phyloP scores from a whole-genome alignment of 768 basidiomycete species.

The Chlorophyllum brunneum region DNA sequence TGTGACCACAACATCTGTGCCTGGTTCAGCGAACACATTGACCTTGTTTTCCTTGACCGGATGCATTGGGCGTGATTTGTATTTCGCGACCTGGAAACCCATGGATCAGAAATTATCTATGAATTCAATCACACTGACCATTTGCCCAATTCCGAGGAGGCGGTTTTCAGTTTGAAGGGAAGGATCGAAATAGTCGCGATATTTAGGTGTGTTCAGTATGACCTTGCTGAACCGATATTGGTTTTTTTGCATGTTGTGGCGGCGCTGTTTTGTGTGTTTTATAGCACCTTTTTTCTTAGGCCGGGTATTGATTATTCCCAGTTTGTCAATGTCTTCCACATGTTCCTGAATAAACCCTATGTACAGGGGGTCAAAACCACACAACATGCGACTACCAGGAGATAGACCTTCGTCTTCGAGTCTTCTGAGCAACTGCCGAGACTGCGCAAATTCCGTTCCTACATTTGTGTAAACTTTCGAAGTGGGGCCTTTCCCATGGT shows the following conservation, averaged over 20 bases:
- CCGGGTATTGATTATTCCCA: constrained; percentile 41
- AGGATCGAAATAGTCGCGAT: constrained; percentile 69
- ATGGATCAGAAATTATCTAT: neutral
- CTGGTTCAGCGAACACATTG: neutral
- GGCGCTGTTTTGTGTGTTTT: constrained; percentile 39
- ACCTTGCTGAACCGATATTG: constrained; percentile 55
- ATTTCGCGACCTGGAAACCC: constrained; percentile 5
- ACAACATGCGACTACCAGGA: too few relatives aligned
- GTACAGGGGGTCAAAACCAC: neutral
- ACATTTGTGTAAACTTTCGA: constrained; percentile 9
- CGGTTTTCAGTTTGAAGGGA: constrained; percentile 53
- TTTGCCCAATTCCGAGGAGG: constrained; percentile 55
- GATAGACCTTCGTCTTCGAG: constrained; percentile 65
- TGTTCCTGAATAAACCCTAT: constrained; percentile 61
- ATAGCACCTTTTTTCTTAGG: constrained; percentile 33
- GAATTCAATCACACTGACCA: constrained; percentile 32
- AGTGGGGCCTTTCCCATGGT: too few relatives aligned
- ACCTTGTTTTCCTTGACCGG: constrained; percentile 4
- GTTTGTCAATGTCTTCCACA: constrained; percentile 42
- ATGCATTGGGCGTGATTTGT: constrained; percentile 12
- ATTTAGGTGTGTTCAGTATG: constrained; percentile 40
- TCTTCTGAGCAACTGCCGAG: constrained; percentile 61
- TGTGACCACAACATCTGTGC: constrained; percentile 10
- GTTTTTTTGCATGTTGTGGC: constrained; percentile 46
- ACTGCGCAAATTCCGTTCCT: constrained; percentile 53